Evolutionary conservation across 768 basidiomycete species (phyloP), one percentile per base, ranked within the genome.

Genomic region (Tricholoma hemisulphureum): DNA sequence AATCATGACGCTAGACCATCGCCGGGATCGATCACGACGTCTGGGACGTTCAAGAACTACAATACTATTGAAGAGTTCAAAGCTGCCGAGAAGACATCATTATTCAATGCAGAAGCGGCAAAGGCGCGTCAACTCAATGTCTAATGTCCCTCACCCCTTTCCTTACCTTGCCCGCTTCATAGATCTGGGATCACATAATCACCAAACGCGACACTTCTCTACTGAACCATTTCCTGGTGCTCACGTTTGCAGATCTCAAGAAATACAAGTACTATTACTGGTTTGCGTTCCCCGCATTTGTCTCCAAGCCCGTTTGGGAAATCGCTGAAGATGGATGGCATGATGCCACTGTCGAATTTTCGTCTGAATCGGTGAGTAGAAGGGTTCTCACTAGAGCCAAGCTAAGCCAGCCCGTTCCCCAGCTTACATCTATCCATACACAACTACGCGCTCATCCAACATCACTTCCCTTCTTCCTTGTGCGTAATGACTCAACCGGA

Each of bases 61-160:
- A 99, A 98, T 69, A 98, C 96, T 8, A 90, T 98, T 64, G 95
- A 98, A 64, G 94, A 97, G 10, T 98, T 98, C 78, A 93, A 88
- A 65, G 83, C 85, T 6, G 88, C 90, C 0, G 87, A 93, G 65
- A 99, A 99, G 80, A 84, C 88, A 6, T 82, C 84, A n/a, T 71
- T 97, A 16, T 94, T 98, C 74, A 89, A 90, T 56, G 67, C 79
- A 26, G 70, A 88, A 58, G 85, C 88, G 0, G 81, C 87, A 60
- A 79, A 86, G 75, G 92, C 58, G 73, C 65, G 51, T 55, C n/a
- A n/a, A n/a, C n/a, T n/a, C n/a, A n/a, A n/a, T n/a, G n/a, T n/a
- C 59, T 65, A n/a, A 8, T 16, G 26, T 23, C 43, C 23, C 9
- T 43, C 31, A 53, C 26, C 31, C 49, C 58, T 51, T 21, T 16